These are phyloP conservation scores for Lithospermum erythrorhizon DNA, from an alignment of 257 asterid species.

Conservation along the genomic window DNA sequence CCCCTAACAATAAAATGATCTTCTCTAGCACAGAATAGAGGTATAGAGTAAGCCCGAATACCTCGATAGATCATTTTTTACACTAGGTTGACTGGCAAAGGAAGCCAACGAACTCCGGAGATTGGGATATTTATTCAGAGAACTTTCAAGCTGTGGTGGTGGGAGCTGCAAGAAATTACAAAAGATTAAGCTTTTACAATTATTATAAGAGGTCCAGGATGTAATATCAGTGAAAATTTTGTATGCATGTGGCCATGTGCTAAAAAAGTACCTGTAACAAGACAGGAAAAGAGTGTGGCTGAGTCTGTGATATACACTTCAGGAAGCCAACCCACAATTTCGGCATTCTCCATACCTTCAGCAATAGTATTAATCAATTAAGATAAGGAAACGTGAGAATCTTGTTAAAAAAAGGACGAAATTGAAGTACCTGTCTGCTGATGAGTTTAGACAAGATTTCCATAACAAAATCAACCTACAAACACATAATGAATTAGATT, in stretches of 20 bases:
- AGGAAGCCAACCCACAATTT: slow-evolving; percentile 89
- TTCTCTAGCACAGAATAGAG: not conserved
- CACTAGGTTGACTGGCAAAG: slow-evolving; percentile 49
- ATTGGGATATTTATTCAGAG: slow-evolving; percentile 66
- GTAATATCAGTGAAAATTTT: slow-evolving; percentile 1
- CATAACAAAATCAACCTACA: slow-evolving; percentile 87
- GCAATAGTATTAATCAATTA: slow-evolving; percentile 13
- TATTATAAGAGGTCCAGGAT: not conserved
- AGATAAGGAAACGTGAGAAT: not conserved
- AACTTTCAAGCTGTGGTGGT: slow-evolving; percentile 82
- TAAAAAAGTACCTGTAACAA: slow-evolving; percentile 53
- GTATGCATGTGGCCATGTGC: not conserved
- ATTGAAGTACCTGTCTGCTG: slow-evolving; percentile 48
- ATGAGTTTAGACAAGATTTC: slow-evolving; percentile 82
- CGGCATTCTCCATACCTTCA: slow-evolving; percentile 93
- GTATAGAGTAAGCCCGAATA: slow-evolving; percentile 16
- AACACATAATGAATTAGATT: slow-evolving; percentile 2
- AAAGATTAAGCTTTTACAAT: not conserved
- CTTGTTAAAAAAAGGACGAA: not conserved
- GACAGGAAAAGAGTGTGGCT: slow-evolving; percentile 86
- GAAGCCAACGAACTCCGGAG: slow-evolving; percentile 71
- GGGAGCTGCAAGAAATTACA: slow-evolving; percentile 68
- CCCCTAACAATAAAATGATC: too few species aligned
- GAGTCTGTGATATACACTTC: slow-evolving; percentile 91
- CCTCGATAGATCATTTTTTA: slow-evolving; percentile 62